Base-by-base conservation (phyloP, 768 basidiomycete species). In the Podaxis carcinomalis region DNA sequence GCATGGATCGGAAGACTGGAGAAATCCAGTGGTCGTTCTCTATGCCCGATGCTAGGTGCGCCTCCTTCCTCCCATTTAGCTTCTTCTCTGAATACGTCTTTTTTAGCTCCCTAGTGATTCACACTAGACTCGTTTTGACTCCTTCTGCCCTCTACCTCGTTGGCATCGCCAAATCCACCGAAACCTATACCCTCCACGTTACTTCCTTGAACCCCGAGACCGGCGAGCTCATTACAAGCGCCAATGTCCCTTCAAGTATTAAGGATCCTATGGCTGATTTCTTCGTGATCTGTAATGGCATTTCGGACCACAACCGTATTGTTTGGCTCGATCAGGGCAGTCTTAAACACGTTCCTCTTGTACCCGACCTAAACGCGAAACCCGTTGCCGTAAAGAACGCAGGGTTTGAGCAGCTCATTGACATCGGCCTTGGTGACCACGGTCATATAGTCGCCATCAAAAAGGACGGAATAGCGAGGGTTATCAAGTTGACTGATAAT, bases 131-230 rank as follows among this genome's bases (percentile, higher is more conserved):
- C 9, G 70, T 85, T 6, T 64, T 80, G 0, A 85, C 87, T 1
- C 70, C 75, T 1, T 70, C 75, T 1, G 75, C 85, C 0, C 66
- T 94, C 37, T 94, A 84, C 64, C 75, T 77, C 6, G 67, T 89
- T 23, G 87, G 85, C 2, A 68, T 84, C 28, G 73, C 80, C 5
- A 82, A 80, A 61, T 80, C 80, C 0, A 70, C 78, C 61, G 68
- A 77, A 1, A 77, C 86, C 0, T 85, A 87, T 66, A 87, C 87
- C 13, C 73, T 96, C 0, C 86, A 90, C 59, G 77, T 90, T 63
- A 82, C 85, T 21, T 77, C 86, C 0, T 74, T 95, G 5, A 78
- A 84, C 52, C 68, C 85, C 0, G 56, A 70, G 2, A 83, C 80
- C 3, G 90, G 88, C 3, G 73, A 79, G 40, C 63, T 86, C 21